A percentile compares a stretch with the other conserved stretches of the same genome.
These are phyloP conservation scores for Neoboletus brunneissimus DNA, from an alignment of 768 basidiomycete genomes.

Conservation along the genomic window DNA sequence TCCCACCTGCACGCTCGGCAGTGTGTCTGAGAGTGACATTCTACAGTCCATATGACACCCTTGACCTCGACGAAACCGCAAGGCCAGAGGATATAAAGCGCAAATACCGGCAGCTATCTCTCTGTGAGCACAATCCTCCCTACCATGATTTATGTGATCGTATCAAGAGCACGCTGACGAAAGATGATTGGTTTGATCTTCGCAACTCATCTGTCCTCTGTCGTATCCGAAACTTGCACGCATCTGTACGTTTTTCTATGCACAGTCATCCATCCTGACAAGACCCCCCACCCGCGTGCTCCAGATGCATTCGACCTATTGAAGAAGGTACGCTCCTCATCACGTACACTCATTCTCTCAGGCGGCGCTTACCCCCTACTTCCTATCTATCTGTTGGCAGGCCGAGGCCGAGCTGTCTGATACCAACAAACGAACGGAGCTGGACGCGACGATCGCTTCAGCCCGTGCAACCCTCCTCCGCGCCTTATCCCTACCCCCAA, in stretches of 20 bases:
- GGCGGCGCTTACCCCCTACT: neutral
- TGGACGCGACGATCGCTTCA: constrained; percentile 75
- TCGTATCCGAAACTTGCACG: neutral
- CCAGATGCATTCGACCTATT: constrained; percentile 92
- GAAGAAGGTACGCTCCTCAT: constrained; percentile 66
- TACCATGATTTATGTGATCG: neutral
- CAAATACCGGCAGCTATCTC: constrained; percentile 79
- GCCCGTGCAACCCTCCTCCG: constrained; percentile 71
- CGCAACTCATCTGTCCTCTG: neutral
- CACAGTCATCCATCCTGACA: constrained; percentile 97
- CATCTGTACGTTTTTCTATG: constrained; percentile 42
- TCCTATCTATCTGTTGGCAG: constrained; percentile 35
- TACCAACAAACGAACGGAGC: constrained; percentile 72
- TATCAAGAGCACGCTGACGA: constrained; percentile 23
- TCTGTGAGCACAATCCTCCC: constrained; percentile 54
- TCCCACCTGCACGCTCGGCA: neutral
- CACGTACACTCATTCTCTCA: neutral
- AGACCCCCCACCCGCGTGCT: constrained; percentile 82
- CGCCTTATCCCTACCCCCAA: constrained; percentile 55
- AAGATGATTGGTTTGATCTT: constrained; percentile 6
- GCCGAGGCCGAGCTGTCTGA: constrained; percentile 84
- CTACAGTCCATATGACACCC: constrained; percentile 88
- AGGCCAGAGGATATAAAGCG: constrained; percentile 86
- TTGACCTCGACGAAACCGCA: constrained; percentile 71
- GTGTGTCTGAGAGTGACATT: neutral